Conservation (phyloP, 1,139 yeast genomes). For the Taiozyma onychis region DNA sequence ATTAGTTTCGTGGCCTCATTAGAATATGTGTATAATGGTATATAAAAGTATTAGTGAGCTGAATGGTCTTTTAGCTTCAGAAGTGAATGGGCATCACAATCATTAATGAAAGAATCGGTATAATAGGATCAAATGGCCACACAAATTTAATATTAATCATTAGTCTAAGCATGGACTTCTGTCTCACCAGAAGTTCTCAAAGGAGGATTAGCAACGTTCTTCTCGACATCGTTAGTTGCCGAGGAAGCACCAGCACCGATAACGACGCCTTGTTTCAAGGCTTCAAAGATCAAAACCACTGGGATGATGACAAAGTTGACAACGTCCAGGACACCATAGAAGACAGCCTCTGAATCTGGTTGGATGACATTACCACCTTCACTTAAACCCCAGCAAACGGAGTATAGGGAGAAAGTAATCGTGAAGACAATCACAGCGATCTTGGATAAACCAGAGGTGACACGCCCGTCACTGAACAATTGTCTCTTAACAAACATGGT, state of each 20-base stretch:
- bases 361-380: constrained; percentile 66
- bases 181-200: constrained; percentile 24
- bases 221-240: constrained; percentile 6
- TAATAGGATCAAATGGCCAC: not conserved
- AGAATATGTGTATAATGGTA: not conserved
- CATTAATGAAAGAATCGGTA: not conserved
- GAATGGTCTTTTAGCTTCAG: not conserved
- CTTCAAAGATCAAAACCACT: constrained; percentile 14
- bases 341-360: constrained; percentile 63
- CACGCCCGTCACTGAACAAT: constrained; percentile 2
- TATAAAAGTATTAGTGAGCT: not conserved
- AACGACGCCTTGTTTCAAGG: constrained; percentile 11
- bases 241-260: not conserved
- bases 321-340: constrained; percentile 58
- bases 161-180: constrained; percentile 9
- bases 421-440: constrained; percentile 26
- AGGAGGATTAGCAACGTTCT: constrained; percentile 9
- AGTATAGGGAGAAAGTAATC: constrained; percentile 44
- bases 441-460: constrained; percentile 3
- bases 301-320: constrained; percentile 41
- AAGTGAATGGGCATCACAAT: not conserved
- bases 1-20: not conserved
- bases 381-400: constrained; percentile 55
- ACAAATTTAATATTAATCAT: not conserved
- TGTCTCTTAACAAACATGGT: constrained; percentile 21